Evolutionary conservation across 345 rosid genomes (phyloP), one percentile per base, ranked within the genome.

Genomic region (Eutrema japonicum): DNA sequence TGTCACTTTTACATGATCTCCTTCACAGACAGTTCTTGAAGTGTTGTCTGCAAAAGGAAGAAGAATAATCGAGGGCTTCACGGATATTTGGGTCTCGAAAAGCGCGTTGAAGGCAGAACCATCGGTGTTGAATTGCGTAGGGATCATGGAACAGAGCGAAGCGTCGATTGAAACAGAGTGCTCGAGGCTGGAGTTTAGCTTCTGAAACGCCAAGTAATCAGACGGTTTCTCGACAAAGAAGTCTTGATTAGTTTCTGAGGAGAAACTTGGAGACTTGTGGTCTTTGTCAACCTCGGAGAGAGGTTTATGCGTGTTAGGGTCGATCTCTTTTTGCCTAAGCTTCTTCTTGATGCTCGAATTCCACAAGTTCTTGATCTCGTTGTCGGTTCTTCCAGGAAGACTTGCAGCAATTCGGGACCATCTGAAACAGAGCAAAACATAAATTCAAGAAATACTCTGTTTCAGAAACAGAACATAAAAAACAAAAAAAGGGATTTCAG

Each of bases 121-220:
- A 59, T 49, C 33, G 1, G 27, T 36, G 30, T 57, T 36, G 66
- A 47, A 36, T 38, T 70, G 74, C n/a, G 18, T 26, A 22, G 74
- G 38, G 10, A 72, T 73, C 66, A 78, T 80, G 67, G 77, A 79
- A 67, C 75, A 82, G 57, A 82, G 68, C 1, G 75, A 74, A 26
- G 67, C 10, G 10, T 51, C 63, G 4, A 63, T 50, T 37, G 77
- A 75, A 47, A 64, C 60, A 2, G 87, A 75, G 47, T 68, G 60
- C 11, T 79, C 82, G 12, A 63, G 65, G 52, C 52, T 59, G 33
- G 80, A 76, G 47, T 76, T 74, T 74, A 82, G 52, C 50, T 86
- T 86, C 74, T 85, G 91, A 43, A 84, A 81, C 59, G 83, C 77
- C 29, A 86, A 80, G 79, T 79, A 82, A 5, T 75, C 89, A 9